Evolutionary conservation across 768 basidiomycete genomes (phyloP).

Genomic region (Mycena polygramma): DNA sequence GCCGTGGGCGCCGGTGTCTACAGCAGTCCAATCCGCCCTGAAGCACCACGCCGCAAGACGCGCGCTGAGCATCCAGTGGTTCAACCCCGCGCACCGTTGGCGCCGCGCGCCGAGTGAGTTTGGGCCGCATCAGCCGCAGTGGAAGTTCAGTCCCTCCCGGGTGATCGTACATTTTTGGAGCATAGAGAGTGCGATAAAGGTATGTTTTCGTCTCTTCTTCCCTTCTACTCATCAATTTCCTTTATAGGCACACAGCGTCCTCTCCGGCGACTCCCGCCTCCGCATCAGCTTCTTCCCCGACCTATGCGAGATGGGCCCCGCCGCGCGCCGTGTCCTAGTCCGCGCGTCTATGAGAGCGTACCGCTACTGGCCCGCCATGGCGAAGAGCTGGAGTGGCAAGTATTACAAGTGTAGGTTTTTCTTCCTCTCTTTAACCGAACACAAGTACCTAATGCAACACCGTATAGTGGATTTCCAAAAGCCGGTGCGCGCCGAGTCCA

Average conservation of each 20-base stretch:
- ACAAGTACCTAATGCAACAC: too few relatives aligned
- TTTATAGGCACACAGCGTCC: slow-evolving; percentile 14
- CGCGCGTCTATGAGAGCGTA: neutral
- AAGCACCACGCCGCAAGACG: slow-evolving; percentile 3
- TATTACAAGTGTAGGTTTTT: too few relatives aligned
- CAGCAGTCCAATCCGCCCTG: neutral
- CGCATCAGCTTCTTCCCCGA: slow-evolving; percentile 17
- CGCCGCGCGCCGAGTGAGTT: neutral
- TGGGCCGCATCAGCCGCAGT: neutral
- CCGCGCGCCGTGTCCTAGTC: neutral
- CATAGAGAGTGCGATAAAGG: slow-evolving; percentile 20
- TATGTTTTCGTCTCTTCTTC: neutral
- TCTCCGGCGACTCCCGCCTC: neutral
- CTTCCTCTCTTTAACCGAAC: too few relatives aligned
- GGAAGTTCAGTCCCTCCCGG: neutral
- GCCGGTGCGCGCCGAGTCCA: too few relatives aligned
- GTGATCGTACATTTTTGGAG: slow-evolving; percentile 9
- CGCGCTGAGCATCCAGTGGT: neutral
- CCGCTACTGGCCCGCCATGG: neutral
- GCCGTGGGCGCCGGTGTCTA: neutral
- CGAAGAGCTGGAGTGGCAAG: too few relatives aligned
- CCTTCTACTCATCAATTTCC: too few relatives aligned
- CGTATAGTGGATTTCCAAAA: too few relatives aligned
- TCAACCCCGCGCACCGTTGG: too few relatives aligned
- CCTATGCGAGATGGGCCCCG: slow-evolving; percentile 18